phyloP scores from a whole-genome alignment of 2,329 filamentous ascomycete genomes.

The Furcasterigmium sp. region DNA sequence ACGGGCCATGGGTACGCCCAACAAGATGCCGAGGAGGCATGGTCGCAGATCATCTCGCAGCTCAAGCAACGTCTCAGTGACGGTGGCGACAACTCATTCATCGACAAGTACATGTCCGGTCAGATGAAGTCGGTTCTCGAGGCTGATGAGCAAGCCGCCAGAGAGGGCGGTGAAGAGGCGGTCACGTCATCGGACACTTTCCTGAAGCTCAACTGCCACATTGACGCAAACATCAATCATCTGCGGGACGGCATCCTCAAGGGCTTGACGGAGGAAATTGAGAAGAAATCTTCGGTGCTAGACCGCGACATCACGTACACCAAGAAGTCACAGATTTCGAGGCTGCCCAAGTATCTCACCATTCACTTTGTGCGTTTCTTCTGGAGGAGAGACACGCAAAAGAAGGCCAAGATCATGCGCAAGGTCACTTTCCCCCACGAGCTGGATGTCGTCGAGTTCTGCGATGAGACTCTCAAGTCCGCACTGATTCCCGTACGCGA shows the following conservation, averaged over 20 bases:
- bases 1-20: conserved; percentile 85
- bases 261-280: conserved; percentile 79
- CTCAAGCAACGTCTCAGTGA: conserved; percentile 67
- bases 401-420: conserved; percentile 99
- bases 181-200: conserved; percentile 68
- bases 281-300: conserved; percentile 78
- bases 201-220: conserved; percentile 94
- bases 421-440: conserved; percentile 96
- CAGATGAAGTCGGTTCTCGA: conserved; percentile 72
- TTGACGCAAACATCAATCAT: conserved; percentile 81
- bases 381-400: conserved; percentile 92
- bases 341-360: conserved; percentile 89
- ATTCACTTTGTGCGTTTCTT: conserved; percentile 98
- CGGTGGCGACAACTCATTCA: conserved; percentile 59
- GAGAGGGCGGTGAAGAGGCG: conserved; percentile 67
- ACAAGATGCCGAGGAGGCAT: conserved; percentile 97
- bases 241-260: conserved; percentile 81
- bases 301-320: conserved; percentile 80
- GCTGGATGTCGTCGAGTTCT: conserved; percentile 90
- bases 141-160: conserved; percentile 77
- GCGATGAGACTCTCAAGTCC: conserved; percentile 80
- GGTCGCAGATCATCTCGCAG: conserved; percentile 89
- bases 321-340: conserved; percentile 83
- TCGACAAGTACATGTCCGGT: conserved; percentile 88
- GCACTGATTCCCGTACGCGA: conserved; percentile 88